These are phyloP conservation scores for Corrigiola litoralis DNA, from an alignment of 179 eudicot genomes.

Conservation along the genomic window DNA sequence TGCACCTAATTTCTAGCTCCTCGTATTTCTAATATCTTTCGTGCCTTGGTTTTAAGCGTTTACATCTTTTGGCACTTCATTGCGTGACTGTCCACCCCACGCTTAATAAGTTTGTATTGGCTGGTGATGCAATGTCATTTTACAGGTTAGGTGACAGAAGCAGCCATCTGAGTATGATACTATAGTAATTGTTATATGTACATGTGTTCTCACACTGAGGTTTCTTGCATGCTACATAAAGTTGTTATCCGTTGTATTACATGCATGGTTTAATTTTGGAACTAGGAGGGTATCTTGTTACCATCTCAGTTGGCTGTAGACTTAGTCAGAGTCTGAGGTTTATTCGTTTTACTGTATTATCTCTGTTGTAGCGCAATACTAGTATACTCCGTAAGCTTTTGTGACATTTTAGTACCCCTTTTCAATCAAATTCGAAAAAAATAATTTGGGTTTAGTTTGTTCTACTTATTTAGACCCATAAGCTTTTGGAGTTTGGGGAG, in stretches of 20 bases:
- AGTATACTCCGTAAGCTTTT: too few species aligned
- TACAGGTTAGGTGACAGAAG: constrained; percentile 54
- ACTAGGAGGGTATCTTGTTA: too few species aligned
- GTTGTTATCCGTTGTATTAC: constrained; percentile 19
- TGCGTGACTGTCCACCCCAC: neutral
- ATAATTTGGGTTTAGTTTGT: too few species aligned
- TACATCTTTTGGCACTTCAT: neutral
- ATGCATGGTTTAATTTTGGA: neutral
- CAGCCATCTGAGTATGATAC: constrained; percentile 14
- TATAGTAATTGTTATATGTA: neutral
- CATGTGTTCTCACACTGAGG: constrained; percentile 6
- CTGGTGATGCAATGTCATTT: constrained; percentile 50
- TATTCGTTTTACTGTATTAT: too few species aligned
- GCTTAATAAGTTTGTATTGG: constrained; percentile 9
- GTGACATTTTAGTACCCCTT: too few species aligned
- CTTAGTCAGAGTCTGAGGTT: too few species aligned
- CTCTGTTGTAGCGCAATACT: too few species aligned
- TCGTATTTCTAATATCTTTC: neutral
- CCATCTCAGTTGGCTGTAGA: too few species aligned
- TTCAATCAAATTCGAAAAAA: too few species aligned
- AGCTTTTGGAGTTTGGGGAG: too few species aligned
- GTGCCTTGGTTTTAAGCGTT: neutral
- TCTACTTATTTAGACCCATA: too few species aligned
- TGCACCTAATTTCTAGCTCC: neutral
- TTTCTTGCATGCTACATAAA: constrained; percentile 62